phyloP scores from a whole-genome alignment of 2,329 filamentous ascomycete species.

The Fusarium pilosicola region DNA sequence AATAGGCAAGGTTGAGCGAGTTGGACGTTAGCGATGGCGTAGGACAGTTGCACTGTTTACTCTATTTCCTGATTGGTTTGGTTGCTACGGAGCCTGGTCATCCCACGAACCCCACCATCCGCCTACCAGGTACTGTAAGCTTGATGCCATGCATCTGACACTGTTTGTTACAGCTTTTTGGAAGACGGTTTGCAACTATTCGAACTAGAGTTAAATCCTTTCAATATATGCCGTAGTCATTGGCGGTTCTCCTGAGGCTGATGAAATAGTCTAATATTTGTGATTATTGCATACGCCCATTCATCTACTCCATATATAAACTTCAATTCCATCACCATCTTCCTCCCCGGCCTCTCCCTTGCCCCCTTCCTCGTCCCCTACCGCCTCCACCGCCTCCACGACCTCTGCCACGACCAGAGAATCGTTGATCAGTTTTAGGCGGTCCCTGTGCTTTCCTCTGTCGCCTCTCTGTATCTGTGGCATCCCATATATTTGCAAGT shows the following conservation, averaged over 20 bases:
- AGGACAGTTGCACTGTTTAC: conserved; percentile 44
- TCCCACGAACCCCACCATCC: conserved; percentile 38
- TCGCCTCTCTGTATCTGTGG: conserved; percentile 75
- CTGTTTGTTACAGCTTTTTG: not conserved
- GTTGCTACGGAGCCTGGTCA: conserved; percentile 44
- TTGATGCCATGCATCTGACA: not conserved
- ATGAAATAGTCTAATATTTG: not conserved
- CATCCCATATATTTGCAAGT: conserved; percentile 79
- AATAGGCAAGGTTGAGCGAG: conserved; percentile 10
- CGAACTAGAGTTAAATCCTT: not conserved
- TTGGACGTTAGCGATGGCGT: conserved; percentile 24
- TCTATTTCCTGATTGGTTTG: conserved; percentile 45
- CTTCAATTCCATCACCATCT: conserved; percentile 26
- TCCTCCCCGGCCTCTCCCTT: conserved; percentile 39
- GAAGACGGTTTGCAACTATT: not conserved
- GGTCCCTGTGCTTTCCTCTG: conserved; percentile 69
- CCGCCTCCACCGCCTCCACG: conserved; percentile 48
- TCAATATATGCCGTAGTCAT: not conserved
- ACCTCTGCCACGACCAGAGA: conserved; percentile 51
- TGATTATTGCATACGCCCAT: not conserved
- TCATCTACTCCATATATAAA: not conserved
- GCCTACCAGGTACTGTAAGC: not conserved
- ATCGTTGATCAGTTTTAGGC: conserved; percentile 52
- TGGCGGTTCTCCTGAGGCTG: not conserved
- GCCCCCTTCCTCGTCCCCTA: conserved; percentile 44